These are phyloP conservation scores for Arthrobotrys pseudoclavata DNA, from an alignment of 2,329 filamentous ascomycete species.

Conservation along the genomic window DNA sequence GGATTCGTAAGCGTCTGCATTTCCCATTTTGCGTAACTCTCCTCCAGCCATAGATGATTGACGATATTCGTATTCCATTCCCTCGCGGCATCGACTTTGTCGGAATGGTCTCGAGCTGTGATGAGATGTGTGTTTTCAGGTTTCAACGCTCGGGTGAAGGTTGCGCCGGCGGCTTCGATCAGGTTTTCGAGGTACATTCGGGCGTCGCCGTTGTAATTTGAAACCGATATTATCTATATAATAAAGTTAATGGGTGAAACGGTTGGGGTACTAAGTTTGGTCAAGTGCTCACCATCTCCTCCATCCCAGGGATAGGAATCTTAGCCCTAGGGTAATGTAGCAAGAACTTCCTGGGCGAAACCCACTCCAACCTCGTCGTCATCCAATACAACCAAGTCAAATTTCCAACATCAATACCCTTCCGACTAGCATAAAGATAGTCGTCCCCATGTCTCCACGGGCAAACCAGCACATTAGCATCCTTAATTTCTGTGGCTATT, in stretches of 20 bases:
- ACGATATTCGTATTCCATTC: conserved; percentile 93
- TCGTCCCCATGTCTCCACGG: conserved; percentile 85
- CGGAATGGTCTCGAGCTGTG: conserved; percentile 86
- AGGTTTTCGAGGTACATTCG: conserved; percentile 94
- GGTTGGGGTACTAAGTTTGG: not conserved
- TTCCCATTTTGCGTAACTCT: conserved; percentile 92
- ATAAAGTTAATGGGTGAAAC: conserved; percentile 14
- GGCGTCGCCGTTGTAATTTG: conserved; percentile 96
- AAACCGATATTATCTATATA: conserved; percentile 82
- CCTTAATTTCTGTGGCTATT: conserved; percentile 75
- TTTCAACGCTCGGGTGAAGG: conserved; percentile 95
- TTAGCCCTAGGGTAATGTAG: conserved; percentile 90
- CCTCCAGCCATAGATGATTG: conserved; percentile 97
- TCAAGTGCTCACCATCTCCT: conserved; percentile 66
- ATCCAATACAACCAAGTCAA: conserved; percentile 93
- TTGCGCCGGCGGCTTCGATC: conserved; percentile 83
- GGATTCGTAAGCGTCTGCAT: conserved; percentile 78
- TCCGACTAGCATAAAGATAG: conserved; percentile 81
- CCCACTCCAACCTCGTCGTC: conserved; percentile 90
- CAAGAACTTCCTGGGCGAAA: conserved; percentile 82
- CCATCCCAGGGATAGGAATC: conserved; percentile 82
- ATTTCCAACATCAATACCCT: conserved; percentile 87
- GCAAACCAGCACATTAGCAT: conserved; percentile 87
- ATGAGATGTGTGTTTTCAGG: conserved; percentile 95
- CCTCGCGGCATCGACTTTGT: conserved; percentile 90